Percentiles rank a stretch among this genome's conserved stretches.
Conservation (phyloP, 768 basidiomycete species). For the Psilocybe subaeruginosa region DNA sequence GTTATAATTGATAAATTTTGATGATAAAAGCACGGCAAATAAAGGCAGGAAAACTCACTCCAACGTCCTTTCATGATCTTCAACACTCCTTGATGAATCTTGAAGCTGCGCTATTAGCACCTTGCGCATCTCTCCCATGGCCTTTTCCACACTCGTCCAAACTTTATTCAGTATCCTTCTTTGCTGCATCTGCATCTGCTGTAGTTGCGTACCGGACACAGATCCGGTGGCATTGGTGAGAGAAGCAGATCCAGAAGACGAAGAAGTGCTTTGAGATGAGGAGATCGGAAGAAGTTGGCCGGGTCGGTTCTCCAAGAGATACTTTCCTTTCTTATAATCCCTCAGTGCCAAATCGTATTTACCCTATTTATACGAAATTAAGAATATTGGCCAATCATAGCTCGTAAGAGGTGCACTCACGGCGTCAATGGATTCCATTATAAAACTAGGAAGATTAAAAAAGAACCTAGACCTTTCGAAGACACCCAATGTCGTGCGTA, state of each 20-base stretch:
- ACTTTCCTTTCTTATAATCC: conserved; percentile 97
- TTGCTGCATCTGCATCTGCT: conserved; percentile 61
- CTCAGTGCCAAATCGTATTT: conserved; percentile 91
- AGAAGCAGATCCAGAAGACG: background rate
- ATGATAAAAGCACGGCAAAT: too few species aligned
- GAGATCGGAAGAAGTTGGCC: conserved; percentile 73
- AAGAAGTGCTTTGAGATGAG: background rate
- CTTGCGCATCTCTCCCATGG: conserved; percentile 87
- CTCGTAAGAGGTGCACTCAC: conserved; percentile 43
- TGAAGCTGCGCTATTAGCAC: conserved; percentile 74
- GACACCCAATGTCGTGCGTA: conserved; percentile 88
- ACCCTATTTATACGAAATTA: conserved; percentile 51
- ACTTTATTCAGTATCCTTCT: conserved; percentile 95
- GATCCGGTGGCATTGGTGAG: conserved; percentile 42
- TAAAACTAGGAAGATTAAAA: conserved; percentile 92
- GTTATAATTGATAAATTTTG: too few species aligned
- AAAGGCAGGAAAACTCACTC: conserved; percentile 55
- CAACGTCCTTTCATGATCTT: conserved; percentile 95
- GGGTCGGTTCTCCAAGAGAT: conserved; percentile 86
- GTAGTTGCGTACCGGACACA: conserved; percentile 47
- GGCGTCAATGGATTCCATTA: conserved; percentile 87
- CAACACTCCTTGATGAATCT: conserved; percentile 74
- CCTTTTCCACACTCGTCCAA: conserved; percentile 92
- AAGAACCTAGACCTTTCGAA: conserved; percentile 99
- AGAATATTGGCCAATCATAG: background rate